Evolutionary conservation across 495 filamentous ascomycete species (phyloP).

Genomic region (Friedmanniomyces endolithicus): DNA sequence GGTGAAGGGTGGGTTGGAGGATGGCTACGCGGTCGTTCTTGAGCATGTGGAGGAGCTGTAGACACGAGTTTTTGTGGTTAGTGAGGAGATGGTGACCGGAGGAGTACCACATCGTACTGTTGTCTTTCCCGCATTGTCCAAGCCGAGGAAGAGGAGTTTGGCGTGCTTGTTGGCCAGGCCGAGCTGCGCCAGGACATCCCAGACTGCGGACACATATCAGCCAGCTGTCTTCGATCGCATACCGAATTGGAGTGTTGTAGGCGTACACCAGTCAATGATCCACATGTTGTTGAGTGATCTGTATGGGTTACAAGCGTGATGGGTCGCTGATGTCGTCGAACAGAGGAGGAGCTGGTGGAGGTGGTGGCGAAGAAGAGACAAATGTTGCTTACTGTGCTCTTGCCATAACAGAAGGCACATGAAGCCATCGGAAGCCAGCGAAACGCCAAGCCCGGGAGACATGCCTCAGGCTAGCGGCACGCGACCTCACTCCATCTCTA

Average conservation of each 20-base stretch:
- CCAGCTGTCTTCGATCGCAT: constrained; percentile 5
- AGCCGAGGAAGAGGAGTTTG: constrained; percentile 82
- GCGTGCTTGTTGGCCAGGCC: constrained; percentile 88
- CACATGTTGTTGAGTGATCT: constrained; percentile 51
- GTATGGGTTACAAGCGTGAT: background rate
- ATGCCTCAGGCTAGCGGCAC: background rate
- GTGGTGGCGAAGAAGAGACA: background rate
- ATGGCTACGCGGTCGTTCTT: constrained; percentile 97
- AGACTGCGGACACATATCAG: constrained; percentile 46
- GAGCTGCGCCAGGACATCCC: constrained; percentile 77
- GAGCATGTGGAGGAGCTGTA: constrained; percentile 30
- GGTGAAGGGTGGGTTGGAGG: constrained; percentile 49
- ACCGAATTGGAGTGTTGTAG: background rate
- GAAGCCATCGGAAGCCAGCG: background rate
- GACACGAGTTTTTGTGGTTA: constrained; percentile 36
- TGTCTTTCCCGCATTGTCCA: constrained; percentile 97
- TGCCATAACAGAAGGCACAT: background rate
- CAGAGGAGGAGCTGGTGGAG: background rate
- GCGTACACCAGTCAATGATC: constrained; percentile 85
- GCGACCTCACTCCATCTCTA: background rate
- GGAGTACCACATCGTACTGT: constrained; percentile 43
- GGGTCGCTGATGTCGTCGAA: background rate
- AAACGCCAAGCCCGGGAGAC: background rate
- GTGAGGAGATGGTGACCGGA: constrained; percentile 14
- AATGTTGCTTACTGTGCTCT: background rate